Percentiles rank a stretch among this genome's conserved stretches.
phyloP scores from a whole-genome alignment of 106 monocot genomes.

The Cymbidium sinense region DNA sequence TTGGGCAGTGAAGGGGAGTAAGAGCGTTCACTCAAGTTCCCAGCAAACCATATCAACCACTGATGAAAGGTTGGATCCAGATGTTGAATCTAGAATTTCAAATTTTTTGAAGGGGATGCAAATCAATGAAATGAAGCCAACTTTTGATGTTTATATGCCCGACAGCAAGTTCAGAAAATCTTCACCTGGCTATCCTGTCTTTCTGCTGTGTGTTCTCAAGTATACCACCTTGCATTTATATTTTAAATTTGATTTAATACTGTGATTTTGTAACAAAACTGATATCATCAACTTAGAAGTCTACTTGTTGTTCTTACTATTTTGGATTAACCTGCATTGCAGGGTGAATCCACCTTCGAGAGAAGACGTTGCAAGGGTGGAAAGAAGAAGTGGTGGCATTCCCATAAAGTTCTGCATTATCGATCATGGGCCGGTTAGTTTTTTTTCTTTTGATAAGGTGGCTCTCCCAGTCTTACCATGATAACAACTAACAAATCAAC shows the following conservation, averaged over 20 bases:
- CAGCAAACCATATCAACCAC: neutral
- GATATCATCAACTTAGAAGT: neutral
- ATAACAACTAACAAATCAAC: conserved; percentile 12
- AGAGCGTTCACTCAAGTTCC: neutral
- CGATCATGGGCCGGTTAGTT: conserved; percentile 68
- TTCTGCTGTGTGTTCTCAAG: conserved; percentile 63
- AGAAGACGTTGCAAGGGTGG: conserved; percentile 39
- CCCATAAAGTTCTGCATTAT: conserved; percentile 78
- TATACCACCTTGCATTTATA: neutral
- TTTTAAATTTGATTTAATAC: neutral
- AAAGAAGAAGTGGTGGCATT: conserved; percentile 30
- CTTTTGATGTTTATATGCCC: conserved; percentile 79
- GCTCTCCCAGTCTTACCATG: conserved; percentile 46
- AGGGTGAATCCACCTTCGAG: conserved; percentile 62
- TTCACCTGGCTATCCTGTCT: conserved; percentile 57
- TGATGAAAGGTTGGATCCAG: conserved; percentile 2
- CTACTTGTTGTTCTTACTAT: neutral
- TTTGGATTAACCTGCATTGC: conserved; percentile 1
- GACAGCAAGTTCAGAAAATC: conserved; percentile 86
- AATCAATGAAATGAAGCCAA: conserved; percentile 32
- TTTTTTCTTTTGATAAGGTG: conserved; percentile 61
- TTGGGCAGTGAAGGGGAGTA: conserved; percentile 55
- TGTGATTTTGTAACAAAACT: neutral
- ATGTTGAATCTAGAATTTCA: conserved; percentile 9
- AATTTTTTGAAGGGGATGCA: conserved; percentile 34